Percentiles rank a stretch among this genome's conserved stretches.
Evolutionary conservation across 2,329 filamentous ascomycete species (phyloP).

Genomic region (Pyrenochaeta sp.): DNA sequence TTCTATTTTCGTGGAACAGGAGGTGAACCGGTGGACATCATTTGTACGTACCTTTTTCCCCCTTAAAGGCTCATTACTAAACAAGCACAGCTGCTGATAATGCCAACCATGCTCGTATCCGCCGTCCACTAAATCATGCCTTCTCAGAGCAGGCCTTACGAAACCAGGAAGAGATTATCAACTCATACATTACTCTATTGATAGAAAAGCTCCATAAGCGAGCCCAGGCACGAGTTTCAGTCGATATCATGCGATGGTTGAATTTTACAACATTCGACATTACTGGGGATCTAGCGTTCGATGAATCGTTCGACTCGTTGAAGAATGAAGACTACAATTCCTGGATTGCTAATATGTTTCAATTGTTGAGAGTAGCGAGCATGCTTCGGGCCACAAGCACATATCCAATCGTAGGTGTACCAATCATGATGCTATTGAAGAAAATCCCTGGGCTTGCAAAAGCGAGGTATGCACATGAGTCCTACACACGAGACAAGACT

Average conservation of each 20-base stretch:
- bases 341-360: constrained; percentile 32
- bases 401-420: constrained; percentile 18
- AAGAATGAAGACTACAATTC: constrained; percentile 22
- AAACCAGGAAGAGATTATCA: constrained; percentile 26
- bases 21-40: constrained; percentile 7
- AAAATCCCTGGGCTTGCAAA: constrained; percentile 9
- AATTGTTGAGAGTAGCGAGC: constrained; percentile 9
- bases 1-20: constrained; percentile 8
- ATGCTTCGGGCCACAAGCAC: constrained; percentile 10
- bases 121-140: constrained; percentile 21
- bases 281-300: constrained; percentile 38
- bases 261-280: constrained; percentile 37
- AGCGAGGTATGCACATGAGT: constrained; percentile 10
- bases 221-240: constrained; percentile 1
- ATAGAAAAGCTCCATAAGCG: constrained; percentile 18
- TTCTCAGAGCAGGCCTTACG: constrained; percentile 24
- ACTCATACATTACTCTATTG: constrained; percentile 21
- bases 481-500: constrained; percentile 20
- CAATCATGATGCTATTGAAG: constrained; percentile 8
- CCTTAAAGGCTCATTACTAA: not conserved
- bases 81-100: constrained; percentile 13
- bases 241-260: constrained; percentile 25
- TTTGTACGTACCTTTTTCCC: constrained; percentile 6
- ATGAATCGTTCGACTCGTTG: constrained; percentile 36
- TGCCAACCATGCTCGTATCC: constrained; percentile 20